A percentile compares a stretch with the other conserved stretches of the same genome.
phyloP scores from a whole-genome alignment of 179 eudicot species.

The Nepenthes alata region DNA sequence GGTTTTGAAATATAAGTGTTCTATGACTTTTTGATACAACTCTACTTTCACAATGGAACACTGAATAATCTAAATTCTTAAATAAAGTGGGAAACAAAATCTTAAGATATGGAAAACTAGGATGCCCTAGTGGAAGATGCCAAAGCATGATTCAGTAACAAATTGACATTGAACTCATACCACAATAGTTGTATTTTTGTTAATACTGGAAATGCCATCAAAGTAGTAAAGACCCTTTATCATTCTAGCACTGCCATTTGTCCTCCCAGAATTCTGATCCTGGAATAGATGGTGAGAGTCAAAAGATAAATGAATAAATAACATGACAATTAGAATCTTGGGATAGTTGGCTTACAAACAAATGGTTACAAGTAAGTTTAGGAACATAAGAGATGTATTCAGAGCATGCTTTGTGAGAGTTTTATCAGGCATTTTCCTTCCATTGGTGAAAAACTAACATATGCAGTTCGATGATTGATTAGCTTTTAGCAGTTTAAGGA shows the following conservation, averaged over 20 bases:
- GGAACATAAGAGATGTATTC: neutral
- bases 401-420: too few relatives aligned
- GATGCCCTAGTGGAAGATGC: slow-evolving; percentile 2
- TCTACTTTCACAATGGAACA: neutral
- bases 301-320: neutral
- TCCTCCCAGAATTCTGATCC: slow-evolving; percentile 3
- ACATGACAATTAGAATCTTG: neutral
- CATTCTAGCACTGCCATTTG: slow-evolving; percentile 3
- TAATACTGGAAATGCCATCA: neutral
- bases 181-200: neutral
- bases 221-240: slow-evolving; percentile 5
- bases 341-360: neutral
- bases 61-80: neutral
- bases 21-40: neutral
- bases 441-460: neutral
- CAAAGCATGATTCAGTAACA: neutral
- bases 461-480: neutral
- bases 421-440: neutral
- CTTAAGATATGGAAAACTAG: neutral
- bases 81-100: neutral
- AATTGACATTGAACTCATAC: too few relatives aligned
- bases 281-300: neutral
- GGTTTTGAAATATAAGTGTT: too few relatives aligned
- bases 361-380: neutral
- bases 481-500: neutral